Base-by-base conservation (phyloP, 768 basidiomycete species). In the Kwoniella bestiolae region DNA sequence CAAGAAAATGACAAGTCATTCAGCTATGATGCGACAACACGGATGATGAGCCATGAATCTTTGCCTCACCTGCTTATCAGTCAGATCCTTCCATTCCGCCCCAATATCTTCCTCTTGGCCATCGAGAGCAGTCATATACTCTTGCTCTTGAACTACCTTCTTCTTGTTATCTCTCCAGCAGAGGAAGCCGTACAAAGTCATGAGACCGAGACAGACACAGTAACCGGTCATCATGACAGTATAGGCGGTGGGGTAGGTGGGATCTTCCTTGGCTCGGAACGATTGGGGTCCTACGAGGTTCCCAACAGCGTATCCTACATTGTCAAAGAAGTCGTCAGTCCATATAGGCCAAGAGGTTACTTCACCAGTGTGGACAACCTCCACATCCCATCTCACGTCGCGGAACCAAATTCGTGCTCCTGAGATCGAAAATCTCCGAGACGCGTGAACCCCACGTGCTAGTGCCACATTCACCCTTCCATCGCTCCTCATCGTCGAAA, bases 71-170 rank as follows among this genome's bases (percentile, higher is more conserved):
- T 73, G 49, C 18, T 65, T 67, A 55, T 76, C 74, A 25, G 74
- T 76, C 34, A 71, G 62, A 55, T 73, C 70, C 38, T 70, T 66
- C 74, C 71, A 75, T 35, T 69, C 72, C 34, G 66, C 70, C 12
- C 59, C 56, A 34, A 71, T 41, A 23, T 63, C 64, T 34, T 60
- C 55, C 28, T 69, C 59, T 32, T 55, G 63, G 18, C 56, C 67
- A 32, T 60, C 57, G 6, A 31, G 46, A 29, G 71, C 57, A 7
- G 59, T 60, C 49, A 60, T 56, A 63, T 63, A 67, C 25, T 58
- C 58, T 14, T 47, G 47, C 56, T 73, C 72, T 35, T 63, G 61
- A 5, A 55, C 47, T 32, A 65, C 72, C 66, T 68, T 69, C 61
- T 69, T 70, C 69, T 73, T 73, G 57, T 71, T 65, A 58, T 68